phyloP scores from a whole-genome alignment of 2,329 filamentous ascomycete species.

The Dactylellina sp. region DNA sequence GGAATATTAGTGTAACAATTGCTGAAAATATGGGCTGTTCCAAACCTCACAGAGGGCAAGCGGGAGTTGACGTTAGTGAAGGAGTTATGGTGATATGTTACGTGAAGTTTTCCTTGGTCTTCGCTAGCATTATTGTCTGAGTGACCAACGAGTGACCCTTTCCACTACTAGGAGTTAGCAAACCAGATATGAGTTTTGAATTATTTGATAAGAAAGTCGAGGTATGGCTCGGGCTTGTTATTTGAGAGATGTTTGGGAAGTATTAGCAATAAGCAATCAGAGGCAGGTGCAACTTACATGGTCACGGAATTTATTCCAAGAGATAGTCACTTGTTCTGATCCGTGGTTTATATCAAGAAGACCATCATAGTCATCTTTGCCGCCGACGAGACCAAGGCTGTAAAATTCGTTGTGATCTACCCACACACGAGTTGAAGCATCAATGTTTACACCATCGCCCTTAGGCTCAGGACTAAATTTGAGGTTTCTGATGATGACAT shows the following conservation, averaged over 20 bases:
- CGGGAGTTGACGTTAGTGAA: slow-evolving; percentile 75
- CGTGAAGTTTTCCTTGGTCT: slow-evolving; percentile 72
- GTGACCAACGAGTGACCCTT: slow-evolving; percentile 72
- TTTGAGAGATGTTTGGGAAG: no score
- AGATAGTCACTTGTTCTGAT: slow-evolving; percentile 67
- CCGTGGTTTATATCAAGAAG: slow-evolving; percentile 66
- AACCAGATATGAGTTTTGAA: background rate
- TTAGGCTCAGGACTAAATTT: slow-evolving; percentile 67
- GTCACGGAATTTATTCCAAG: slow-evolving; percentile 62
- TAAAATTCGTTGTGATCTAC: slow-evolving; percentile 66
- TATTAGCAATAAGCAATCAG: no score
- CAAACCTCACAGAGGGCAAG: slow-evolving; percentile 73
- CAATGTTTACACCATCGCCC: slow-evolving; percentile 69
- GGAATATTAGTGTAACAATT: slow-evolving; percentile 45
- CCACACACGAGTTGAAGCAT: slow-evolving; percentile 67
- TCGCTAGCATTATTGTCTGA: slow-evolving; percentile 71
- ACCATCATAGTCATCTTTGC: slow-evolving; percentile 66
- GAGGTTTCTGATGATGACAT: slow-evolving; percentile 72
- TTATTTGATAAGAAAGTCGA: no score
- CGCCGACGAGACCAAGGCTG: slow-evolving; percentile 62
- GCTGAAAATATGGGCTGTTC: slow-evolving; percentile 72
- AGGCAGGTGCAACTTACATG: slow-evolving; percentile 10
- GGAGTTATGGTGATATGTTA: slow-evolving; percentile 77
- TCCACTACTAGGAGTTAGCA: slow-evolving; percentile 66
- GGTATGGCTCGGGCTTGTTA: no score